phyloP scores from a whole-genome alignment of 1,139 yeast genomes.

The Lipomyces yarrowii region DNA sequence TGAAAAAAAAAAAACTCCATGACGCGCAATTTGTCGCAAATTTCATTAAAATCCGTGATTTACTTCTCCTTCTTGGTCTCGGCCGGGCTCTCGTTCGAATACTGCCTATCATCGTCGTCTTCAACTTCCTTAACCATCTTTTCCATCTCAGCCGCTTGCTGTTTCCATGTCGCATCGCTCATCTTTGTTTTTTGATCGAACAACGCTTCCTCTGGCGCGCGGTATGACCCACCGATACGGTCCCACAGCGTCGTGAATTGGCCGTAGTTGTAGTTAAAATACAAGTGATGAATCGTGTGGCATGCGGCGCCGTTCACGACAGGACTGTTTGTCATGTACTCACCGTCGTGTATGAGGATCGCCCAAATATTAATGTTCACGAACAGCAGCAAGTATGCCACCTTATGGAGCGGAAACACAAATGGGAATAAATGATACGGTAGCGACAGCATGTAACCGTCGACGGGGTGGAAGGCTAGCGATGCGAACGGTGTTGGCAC shows the following conservation, averaged over 20 bases:
- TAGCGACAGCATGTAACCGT: constrained; percentile 87
- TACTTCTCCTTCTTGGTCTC: constrained; percentile 13
- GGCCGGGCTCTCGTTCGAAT: constrained; percentile 9
- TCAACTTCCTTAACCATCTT: constrained; percentile 77
- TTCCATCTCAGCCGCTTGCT: constrained; percentile 78
- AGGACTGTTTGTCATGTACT: constrained; percentile 90
- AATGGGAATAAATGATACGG: constrained; percentile 92
- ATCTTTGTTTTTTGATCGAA: constrained; percentile 66
- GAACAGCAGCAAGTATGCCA: constrained; percentile 76
- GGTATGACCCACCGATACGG: constrained; percentile 88
- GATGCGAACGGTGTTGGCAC: constrained; percentile 98
- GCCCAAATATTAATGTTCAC: constrained; percentile 97
- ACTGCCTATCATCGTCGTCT: constrained; percentile 59
- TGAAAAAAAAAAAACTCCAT: neutral
- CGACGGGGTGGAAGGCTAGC: constrained; percentile 98
- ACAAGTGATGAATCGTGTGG: constrained; percentile 94
- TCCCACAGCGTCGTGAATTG: constrained; percentile 99
- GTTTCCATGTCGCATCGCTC: constrained; percentile 66
- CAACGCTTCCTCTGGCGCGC: constrained; percentile 85
- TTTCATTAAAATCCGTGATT: neutral
- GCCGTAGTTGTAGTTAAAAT: constrained; percentile 96
- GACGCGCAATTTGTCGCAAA: neutral
- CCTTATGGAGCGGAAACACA: constrained; percentile 87
- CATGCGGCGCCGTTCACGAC: constrained; percentile 97
- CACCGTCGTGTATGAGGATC: constrained; percentile 97